Conservation (phyloP, 495 filamentous ascomycete genomes). For the Oidiodendron maius region DNA sequence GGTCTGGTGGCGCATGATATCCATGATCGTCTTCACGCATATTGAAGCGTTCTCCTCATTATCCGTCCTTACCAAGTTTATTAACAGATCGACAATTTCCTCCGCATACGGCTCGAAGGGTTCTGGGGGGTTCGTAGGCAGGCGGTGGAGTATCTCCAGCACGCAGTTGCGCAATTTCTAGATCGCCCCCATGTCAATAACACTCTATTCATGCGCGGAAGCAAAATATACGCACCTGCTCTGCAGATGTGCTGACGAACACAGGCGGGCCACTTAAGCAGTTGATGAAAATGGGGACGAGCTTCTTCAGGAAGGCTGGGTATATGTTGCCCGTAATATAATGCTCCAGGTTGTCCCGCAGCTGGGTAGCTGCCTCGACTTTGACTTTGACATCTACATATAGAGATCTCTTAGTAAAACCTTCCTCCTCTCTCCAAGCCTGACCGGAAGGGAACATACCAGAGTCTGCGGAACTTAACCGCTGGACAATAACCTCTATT, state of each 20-base stretch:
- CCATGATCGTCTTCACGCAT: constrained; percentile 97
- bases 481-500: constrained; percentile 48
- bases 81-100: constrained; percentile 80
- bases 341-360: constrained; percentile 80
- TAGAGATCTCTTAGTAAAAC: no score
- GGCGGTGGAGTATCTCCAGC: constrained; percentile 88
- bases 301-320: constrained; percentile 68
- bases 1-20: constrained; percentile 86
- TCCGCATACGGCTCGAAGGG: constrained; percentile 79
- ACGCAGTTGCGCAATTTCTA: constrained; percentile 87
- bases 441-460: no score
- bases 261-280: constrained; percentile 84
- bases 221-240: constrained; percentile 52
- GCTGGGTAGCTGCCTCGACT: constrained; percentile 67
- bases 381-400: constrained; percentile 65
- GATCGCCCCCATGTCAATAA: constrained; percentile 16
- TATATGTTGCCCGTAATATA: constrained; percentile 55
- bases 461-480: constrained; percentile 44
- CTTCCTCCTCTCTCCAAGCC: no score
- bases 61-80: constrained; percentile 80
- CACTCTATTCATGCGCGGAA: neutral
- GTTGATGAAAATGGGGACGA: constrained; percentile 85
- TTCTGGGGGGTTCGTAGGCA: constrained; percentile 76
- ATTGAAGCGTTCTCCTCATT: constrained; percentile 98
- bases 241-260: constrained; percentile 79